Conservation (phyloP, 306 rosid genomes). For the Glycine latifolia region DNA sequence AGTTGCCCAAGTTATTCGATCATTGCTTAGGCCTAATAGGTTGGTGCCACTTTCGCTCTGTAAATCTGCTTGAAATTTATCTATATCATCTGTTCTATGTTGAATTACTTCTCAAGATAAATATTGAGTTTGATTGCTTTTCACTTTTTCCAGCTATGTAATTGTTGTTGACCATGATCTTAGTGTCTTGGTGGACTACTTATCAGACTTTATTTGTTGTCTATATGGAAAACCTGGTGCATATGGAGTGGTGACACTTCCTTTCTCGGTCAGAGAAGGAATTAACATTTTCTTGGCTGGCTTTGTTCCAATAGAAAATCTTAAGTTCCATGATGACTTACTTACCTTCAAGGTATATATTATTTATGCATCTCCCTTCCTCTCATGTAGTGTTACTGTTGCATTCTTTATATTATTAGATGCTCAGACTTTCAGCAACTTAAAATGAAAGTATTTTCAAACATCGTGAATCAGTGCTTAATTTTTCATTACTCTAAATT, state of each 20-base stretch:
- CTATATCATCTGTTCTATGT: slow-evolving; percentile 2
- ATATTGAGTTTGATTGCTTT: slow-evolving; percentile 44
- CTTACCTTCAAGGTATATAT: slow-evolving; percentile 86
- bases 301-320: slow-evolving; percentile 97
- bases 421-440: background rate
- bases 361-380: slow-evolving; percentile 24
- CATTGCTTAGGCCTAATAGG: slow-evolving; percentile 94
- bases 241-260: slow-evolving; percentile 98
- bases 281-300: slow-evolving; percentile 98
- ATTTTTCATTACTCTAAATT: slow-evolving; percentile 14
- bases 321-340: slow-evolving; percentile 89
- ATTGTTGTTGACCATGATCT: slow-evolving; percentile 99
- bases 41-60: slow-evolving; percentile 41
- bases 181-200: slow-evolving; percentile 98
- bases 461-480: background rate
- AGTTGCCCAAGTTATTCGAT: slow-evolving; percentile 93
- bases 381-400: background rate
- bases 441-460: background rate
- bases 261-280: slow-evolving; percentile 99
- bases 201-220: slow-evolving; percentile 98
- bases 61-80: slow-evolving; percentile 2
- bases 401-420: slow-evolving; percentile 4
- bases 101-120: background rate
- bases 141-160: slow-evolving; percentile 77
- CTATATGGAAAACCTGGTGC: slow-evolving; percentile 99